Percentiles rank a stretch among this genome's conserved stretches.
phyloP scores from a whole-genome alignment of 169 alveolate genomes.

The Cryptosporidium bovis region DNA sequence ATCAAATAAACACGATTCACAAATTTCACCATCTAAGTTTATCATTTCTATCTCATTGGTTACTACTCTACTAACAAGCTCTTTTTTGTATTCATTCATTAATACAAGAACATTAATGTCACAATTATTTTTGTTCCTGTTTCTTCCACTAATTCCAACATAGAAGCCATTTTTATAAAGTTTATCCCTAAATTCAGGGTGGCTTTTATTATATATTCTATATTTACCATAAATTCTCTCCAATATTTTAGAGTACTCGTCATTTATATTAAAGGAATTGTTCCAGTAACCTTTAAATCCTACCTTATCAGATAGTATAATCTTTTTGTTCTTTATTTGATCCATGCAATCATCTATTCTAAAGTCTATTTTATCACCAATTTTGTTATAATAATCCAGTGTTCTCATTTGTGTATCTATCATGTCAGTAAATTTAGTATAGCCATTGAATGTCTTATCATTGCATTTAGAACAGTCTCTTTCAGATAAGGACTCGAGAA shows the following conservation, averaged over 20 bases:
- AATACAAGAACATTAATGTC: slow-evolving; percentile 15
- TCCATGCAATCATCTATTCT: slow-evolving; percentile 19
- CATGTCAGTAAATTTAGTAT: slow-evolving; percentile 23
- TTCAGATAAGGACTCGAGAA: slow-evolving; percentile 38
- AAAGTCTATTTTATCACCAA: not conserved
- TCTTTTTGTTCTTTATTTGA: slow-evolving; percentile 10
- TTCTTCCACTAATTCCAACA: too few species aligned
- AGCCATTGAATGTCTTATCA: slow-evolving; percentile 16
- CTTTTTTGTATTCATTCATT: slow-evolving; percentile 23
- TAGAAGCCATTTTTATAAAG: not conserved
- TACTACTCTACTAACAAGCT: slow-evolving; percentile 11
- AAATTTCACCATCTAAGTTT: not conserved
- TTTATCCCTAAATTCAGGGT: slow-evolving; percentile 7
- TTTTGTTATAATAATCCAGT: slow-evolving; percentile 9
- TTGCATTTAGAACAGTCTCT: slow-evolving; percentile 31
- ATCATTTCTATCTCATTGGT: slow-evolving; percentile 34
- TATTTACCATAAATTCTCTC: slow-evolving; percentile 18
- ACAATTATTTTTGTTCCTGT: not conserved
- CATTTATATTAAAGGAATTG: not conserved
- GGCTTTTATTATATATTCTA: slow-evolving; percentile 1
- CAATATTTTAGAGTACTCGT: slow-evolving; percentile 1
- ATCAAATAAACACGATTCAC: slow-evolving; percentile 10
- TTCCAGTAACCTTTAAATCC: not conserved
- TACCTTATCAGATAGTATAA: slow-evolving; percentile 7
- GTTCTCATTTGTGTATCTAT: slow-evolving; percentile 30